These are phyloP conservation scores for Crithidia thermophila DNA, from an alignment of 208 protist species.

Conservation along the genomic window DNA sequence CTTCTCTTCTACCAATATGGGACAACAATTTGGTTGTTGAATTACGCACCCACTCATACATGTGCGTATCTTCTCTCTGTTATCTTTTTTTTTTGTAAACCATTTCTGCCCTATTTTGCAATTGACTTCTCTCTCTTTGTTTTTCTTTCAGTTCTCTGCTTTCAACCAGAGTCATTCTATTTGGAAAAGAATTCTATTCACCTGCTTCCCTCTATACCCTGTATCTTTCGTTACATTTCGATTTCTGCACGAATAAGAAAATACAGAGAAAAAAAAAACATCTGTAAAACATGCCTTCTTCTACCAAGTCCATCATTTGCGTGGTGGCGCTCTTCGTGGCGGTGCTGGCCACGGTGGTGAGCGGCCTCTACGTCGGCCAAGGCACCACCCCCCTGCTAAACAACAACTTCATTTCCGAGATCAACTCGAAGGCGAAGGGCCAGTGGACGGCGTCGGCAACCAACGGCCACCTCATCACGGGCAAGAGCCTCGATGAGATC, in stretches of 20 bases:
- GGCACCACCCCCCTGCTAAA: constrained; percentile 23
- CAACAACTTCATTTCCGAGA: constrained; percentile 28
- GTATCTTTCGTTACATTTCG: no score
- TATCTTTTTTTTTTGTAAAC: neutral
- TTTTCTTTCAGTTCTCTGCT: constrained; percentile 2
- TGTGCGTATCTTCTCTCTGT: neutral
- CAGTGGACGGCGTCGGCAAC: constrained; percentile 56
- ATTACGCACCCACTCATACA: no score
- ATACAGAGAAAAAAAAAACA: neutral
- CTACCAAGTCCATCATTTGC: constrained; percentile 22
- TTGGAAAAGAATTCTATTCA: no score
- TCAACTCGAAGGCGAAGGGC: constrained; percentile 52
- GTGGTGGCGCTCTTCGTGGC: constrained; percentile 27
- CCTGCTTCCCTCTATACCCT: constrained; percentile 11
- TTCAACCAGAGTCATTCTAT: no score
- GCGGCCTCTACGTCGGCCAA: constrained; percentile 25
- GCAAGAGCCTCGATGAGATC: constrained; percentile 42
- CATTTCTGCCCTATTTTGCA: neutral
- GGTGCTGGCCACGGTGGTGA: constrained; percentile 32
- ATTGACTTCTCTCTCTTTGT: constrained; percentile 14
- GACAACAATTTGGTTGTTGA: no score
- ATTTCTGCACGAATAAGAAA: no score
- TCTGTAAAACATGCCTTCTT: constrained; percentile 18
- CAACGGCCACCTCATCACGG: constrained; percentile 43
- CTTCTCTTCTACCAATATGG: neutral